Evolutionary conservation across 441 rosid genomes (phyloP).

Genomic region (Croton laevigatus): DNA sequence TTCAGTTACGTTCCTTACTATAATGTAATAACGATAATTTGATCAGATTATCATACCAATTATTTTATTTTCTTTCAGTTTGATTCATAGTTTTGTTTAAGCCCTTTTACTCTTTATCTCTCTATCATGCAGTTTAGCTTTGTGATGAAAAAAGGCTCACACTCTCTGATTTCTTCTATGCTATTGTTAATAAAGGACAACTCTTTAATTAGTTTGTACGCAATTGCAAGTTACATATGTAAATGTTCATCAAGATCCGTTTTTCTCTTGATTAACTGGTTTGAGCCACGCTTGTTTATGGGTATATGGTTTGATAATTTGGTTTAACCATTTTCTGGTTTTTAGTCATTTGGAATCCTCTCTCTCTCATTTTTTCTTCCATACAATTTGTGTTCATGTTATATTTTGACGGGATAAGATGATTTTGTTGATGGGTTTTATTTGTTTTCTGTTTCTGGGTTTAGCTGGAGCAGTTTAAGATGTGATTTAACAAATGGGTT

Average conservation of each 20-base stretch:
- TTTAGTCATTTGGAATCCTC: slow-evolving; percentile 9
- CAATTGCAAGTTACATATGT: slow-evolving; percentile 15
- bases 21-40: slow-evolving; percentile 35
- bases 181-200: slow-evolving; percentile 21
- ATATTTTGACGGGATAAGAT: background rate
- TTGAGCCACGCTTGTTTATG: slow-evolving; percentile 10
- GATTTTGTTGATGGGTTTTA: slow-evolving; percentile 7
- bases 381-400: background rate
- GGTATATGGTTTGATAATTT: slow-evolving; percentile 27
- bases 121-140: slow-evolving; percentile 23
- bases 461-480: background rate
- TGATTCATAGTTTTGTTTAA: slow-evolving; percentile 18
- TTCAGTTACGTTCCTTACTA: slow-evolving; percentile 25
- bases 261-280: slow-evolving; percentile 24
- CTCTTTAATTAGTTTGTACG: slow-evolving; percentile 25
- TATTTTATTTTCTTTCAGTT: background rate
- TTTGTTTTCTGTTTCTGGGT: slow-evolving; percentile 16
- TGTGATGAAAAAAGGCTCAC: slow-evolving; percentile 22
- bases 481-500: slow-evolving; percentile 18
- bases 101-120: slow-evolving; percentile 17
- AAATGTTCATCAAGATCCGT: slow-evolving; percentile 35
- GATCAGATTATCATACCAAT: background rate
- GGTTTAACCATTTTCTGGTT: slow-evolving; percentile 12
- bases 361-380: background rate
- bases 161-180: slow-evolving; percentile 4